Evolutionary conservation across 352 stramenopile genomes (phyloP).

Genomic region (Phytophthora rubi): DNA sequence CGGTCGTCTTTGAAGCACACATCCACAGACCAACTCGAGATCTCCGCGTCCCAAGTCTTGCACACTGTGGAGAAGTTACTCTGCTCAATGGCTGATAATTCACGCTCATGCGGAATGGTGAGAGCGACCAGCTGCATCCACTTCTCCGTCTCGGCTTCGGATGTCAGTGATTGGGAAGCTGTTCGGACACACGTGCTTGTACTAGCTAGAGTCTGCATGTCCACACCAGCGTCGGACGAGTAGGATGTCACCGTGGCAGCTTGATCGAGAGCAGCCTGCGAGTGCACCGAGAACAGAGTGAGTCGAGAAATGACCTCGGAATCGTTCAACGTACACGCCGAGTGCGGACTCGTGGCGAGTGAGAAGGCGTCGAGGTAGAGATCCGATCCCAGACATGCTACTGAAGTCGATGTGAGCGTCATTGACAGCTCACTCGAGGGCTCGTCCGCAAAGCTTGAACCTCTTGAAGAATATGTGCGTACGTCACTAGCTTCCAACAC

Average conservation of each 20-base stretch:
- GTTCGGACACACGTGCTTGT: slow-evolving; percentile 47
- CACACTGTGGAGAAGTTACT: slow-evolving; percentile 71
- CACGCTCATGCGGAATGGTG: slow-evolving; percentile 54
- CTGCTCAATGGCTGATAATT: slow-evolving; percentile 52
- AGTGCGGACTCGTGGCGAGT: slow-evolving; percentile 44
- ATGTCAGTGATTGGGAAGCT: slow-evolving; percentile 27
- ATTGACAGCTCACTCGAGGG: slow-evolving; percentile 35
- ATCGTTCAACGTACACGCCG: slow-evolving; percentile 47
- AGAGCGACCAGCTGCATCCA: slow-evolving; percentile 56
- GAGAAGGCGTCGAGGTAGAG: slow-evolving; percentile 63
- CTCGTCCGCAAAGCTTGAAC: slow-evolving; percentile 21
- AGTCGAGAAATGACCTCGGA: slow-evolving; percentile 50
- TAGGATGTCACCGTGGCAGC: slow-evolving; percentile 19
- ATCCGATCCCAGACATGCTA: slow-evolving; percentile 51
- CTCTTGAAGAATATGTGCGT: slow-evolving; percentile 43
- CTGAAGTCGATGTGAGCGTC: slow-evolving; percentile 48
- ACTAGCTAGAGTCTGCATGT: slow-evolving; percentile 40
- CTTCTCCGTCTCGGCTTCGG: not conserved
- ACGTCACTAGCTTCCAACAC: slow-evolving; percentile 41
- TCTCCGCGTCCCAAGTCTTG: slow-evolving; percentile 53
- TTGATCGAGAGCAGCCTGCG: slow-evolving; percentile 36
- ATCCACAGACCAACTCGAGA: slow-evolving; percentile 46
- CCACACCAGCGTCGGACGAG: slow-evolving; percentile 21
- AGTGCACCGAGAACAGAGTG: slow-evolving; percentile 58
- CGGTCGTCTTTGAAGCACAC: slow-evolving; percentile 70